Evolutionary conservation across 441 rosid genomes (phyloP).

Genomic region (Erodium texanum): DNA sequence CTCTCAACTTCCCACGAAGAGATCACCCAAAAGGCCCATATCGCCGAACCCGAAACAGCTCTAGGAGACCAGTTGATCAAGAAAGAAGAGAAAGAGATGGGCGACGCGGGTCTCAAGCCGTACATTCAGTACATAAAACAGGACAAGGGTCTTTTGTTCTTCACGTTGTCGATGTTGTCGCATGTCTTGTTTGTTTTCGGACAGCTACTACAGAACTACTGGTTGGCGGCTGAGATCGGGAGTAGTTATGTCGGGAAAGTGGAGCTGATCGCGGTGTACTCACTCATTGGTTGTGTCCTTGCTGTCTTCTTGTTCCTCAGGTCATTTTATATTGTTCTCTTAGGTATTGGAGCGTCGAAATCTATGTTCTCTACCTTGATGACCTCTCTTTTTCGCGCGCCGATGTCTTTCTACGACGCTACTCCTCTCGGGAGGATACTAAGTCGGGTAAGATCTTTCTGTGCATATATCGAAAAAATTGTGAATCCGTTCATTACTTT

Average conservation of each 20-base stretch:
- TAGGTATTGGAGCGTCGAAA: constrained; percentile 30
- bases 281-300: constrained; percentile 18
- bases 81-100: constrained; percentile 41
- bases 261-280: constrained; percentile 25
- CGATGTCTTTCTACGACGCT: constrained; percentile 50
- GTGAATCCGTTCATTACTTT: no score
- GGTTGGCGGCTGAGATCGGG: constrained; percentile 34
- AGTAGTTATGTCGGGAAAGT: constrained; percentile 19
- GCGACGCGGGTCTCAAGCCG: constrained; percentile 41
- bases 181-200: constrained; percentile 30
- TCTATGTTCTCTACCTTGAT: constrained; percentile 28
- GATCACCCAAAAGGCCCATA: constrained; percentile 15
- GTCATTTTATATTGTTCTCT: constrained; percentile 15
- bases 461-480: no score
- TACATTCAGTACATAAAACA: constrained; percentile 37
- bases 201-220: constrained; percentile 28
- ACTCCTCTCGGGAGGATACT: constrained; percentile 61
- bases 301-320: constrained; percentile 30
- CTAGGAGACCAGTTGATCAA: constrained; percentile 31
- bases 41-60: constrained; percentile 11
- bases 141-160: constrained; percentile 30
- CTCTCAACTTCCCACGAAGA: constrained; percentile 17
- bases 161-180: constrained; percentile 15
- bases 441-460: constrained; percentile 33
- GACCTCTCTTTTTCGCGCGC: constrained; percentile 39